These are phyloP conservation scores for Diplocarpon mali DNA, from an alignment of 2,329 filamentous ascomycete genomes.

Conservation along the genomic window DNA sequence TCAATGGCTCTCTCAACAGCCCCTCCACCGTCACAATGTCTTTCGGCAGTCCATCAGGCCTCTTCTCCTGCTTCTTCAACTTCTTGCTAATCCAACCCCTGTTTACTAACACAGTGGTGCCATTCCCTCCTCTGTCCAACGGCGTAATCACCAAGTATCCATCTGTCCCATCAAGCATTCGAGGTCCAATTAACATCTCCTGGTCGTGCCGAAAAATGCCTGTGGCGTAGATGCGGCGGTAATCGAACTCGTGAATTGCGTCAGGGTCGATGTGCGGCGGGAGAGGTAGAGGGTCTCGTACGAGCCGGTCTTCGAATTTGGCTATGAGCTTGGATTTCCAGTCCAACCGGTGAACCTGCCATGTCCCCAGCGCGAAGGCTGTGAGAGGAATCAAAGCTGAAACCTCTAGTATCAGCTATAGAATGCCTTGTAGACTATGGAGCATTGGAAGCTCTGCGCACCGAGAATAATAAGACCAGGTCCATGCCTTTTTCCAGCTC, in stretches of 20 bases:
- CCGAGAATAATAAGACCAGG: constrained; percentile 70
- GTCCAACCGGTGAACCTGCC: constrained; percentile 85
- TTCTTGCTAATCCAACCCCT: constrained; percentile 85
- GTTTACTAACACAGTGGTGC: constrained; percentile 72
- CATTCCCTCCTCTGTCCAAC: constrained; percentile 55
- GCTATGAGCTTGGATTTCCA: constrained; percentile 94
- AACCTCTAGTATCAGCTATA: background rate
- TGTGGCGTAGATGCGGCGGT: constrained; percentile 66
- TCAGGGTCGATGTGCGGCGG: constrained; percentile 71
- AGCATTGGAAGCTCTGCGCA: constrained; percentile 26
- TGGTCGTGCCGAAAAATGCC: constrained; percentile 74
- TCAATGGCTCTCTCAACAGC: constrained; percentile 77
- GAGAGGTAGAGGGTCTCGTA: constrained; percentile 74
- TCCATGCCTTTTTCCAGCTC: constrained; percentile 61
- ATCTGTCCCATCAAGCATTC: constrained; percentile 78
- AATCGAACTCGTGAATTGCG: constrained; percentile 85
- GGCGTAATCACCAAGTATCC: constrained; percentile 90
- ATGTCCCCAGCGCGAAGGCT: constrained; percentile 80
- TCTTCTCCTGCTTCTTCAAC: constrained; percentile 49
- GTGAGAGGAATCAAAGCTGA: constrained; percentile 68
- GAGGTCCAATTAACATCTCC: constrained; percentile 92
- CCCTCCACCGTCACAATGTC: constrained; percentile 74
- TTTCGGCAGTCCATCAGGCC: constrained; percentile 52
- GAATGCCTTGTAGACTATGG: too few relatives aligned
- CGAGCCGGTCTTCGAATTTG: constrained; percentile 81